Conservation (phyloP, 768 basidiomycete species). For the Inosperma sp. region DNA sequence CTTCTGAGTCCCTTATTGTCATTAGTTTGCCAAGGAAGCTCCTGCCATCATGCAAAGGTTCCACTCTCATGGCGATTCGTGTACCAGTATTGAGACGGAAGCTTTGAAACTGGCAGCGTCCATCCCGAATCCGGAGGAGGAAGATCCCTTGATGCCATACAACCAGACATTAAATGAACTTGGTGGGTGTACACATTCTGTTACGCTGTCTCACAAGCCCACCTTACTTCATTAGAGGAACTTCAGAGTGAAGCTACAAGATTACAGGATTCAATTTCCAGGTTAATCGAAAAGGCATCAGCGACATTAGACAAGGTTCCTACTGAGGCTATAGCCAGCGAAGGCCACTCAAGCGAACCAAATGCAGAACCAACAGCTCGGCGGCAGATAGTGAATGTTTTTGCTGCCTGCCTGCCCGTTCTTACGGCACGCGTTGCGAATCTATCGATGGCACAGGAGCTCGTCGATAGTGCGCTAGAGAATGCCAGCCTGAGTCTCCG, state of each 20-base stretch:
- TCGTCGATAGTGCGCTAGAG: constrained; percentile 48
- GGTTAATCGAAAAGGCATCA: constrained; percentile 16
- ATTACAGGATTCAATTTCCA: constrained; percentile 25
- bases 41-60: constrained; percentile 48
- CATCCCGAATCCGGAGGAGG: constrained; percentile 29
- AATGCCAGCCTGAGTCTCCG: constrained; percentile 42
- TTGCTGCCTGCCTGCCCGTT: constrained; percentile 45
- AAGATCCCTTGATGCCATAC: constrained; percentile 39
- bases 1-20: not conserved
- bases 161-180: constrained; percentile 40
- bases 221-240: constrained; percentile 18
- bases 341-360: not conserved
- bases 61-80: constrained; percentile 42
- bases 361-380: constrained; percentile 24
- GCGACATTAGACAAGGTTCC: constrained; percentile 4
- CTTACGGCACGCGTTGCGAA: constrained; percentile 44
- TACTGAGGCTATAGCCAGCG: not conserved
- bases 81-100: constrained; percentile 37
- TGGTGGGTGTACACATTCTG: constrained; percentile 25
- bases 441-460: constrained; percentile 43
- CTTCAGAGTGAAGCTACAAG: constrained; percentile 26
- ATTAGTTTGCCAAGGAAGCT: constrained; percentile 41
- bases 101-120: constrained; percentile 40
- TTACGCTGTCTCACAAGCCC: constrained; percentile 1
- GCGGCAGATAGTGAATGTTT: constrained; percentile 38